Base-by-base conservation (phyloP, 2,329 filamentous ascomycete genomes). In the Aspergillus brasiliensis region DNA sequence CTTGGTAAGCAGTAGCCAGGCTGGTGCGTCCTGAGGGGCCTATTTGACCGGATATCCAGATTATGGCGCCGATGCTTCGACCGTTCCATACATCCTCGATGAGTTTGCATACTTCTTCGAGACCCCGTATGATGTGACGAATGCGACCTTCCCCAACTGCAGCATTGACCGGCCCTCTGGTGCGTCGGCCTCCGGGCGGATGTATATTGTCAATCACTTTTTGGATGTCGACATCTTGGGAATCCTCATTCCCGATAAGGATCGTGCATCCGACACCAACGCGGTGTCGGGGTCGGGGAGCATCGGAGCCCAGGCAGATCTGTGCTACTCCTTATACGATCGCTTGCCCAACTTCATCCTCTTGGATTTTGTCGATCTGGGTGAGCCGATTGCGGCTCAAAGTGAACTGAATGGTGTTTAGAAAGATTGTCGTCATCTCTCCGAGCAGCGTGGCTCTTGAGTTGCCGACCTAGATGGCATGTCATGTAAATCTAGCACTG, bases 201-300 rank as follows among this genome's bases (percentile, higher is more conserved):
- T 82, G 78, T 78, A 78, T 57, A 73, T 82, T 37, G 73, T 82
- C 60, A 83, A 82, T 59, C 81, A 83, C 65, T 81, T 81, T 62
- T 68, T 82, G 2, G 77, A 82, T 61, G 64, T 75, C 8, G 72
- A 80, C 52, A 64, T 80, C 28, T 57, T 78, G 0, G 78, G 79
- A 6, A 69, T 80, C 13, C 65, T 75, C 37, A 65, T 81, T n/a
- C 81, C 81, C 5, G 78, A 81, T 56, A 71, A 78, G 15, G 62
- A 68, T 4, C 71, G 66, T 13, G 77, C 78, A 11, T 61, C 58
- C 3, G 72, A 63, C 19, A 82, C 81, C 1, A 82, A 82, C 58
- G 77, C 79, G 7, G 75, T 73, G 3, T 73, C 71, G 4, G 77
- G 77, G 1, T 59, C 66, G n/a, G 75, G 76, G 11, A 80, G 79